Percentiles rank a stretch among this genome's conserved stretches.
Evolutionary conservation across 768 basidiomycete species (phyloP).

Genomic region (Pholiota conissans): DNA sequence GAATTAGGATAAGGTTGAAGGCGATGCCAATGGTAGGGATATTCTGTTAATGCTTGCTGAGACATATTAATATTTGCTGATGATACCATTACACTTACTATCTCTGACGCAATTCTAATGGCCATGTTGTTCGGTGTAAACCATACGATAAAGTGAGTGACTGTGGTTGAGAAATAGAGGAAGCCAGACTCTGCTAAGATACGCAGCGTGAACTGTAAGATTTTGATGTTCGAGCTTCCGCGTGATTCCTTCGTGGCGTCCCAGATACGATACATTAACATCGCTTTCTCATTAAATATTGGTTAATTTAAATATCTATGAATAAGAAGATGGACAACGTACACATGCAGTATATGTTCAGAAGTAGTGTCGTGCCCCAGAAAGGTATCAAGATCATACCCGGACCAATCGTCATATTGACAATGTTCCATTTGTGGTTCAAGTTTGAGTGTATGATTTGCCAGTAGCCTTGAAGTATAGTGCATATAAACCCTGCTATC

Average conservation of each 20-base stretch:
- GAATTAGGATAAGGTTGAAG: constrained; percentile 7
- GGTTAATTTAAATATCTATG: too few relatives aligned
- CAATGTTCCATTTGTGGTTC: not conserved
- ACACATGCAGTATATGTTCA: constrained; percentile 5
- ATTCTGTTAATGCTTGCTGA: not conserved
- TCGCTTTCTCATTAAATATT: not conserved
- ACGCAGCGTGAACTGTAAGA: not conserved
- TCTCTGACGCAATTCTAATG: constrained; percentile 3
- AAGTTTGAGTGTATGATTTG: not conserved
- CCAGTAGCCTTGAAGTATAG: constrained; percentile 5
- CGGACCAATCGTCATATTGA: constrained; percentile 9
- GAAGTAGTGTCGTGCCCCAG: constrained; percentile 5
- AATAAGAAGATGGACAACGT: not conserved
- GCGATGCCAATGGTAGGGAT: constrained; percentile 9
- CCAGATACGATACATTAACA: not conserved
- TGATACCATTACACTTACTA: not conserved
- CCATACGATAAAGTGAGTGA: constrained; percentile 7
- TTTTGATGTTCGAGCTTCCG: not conserved
- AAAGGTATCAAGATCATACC: constrained; percentile 6
- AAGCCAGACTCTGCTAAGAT: constrained; percentile 4
- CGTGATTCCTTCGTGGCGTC: not conserved
- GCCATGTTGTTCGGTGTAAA: constrained; percentile 6
- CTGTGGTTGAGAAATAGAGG: constrained; percentile 3
- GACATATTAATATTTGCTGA: too few relatives aligned
- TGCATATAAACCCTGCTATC: not conserved